phyloP scores from a whole-genome alignment of 352 stramenopile species.

The Phytophthora kernoviae region DNA sequence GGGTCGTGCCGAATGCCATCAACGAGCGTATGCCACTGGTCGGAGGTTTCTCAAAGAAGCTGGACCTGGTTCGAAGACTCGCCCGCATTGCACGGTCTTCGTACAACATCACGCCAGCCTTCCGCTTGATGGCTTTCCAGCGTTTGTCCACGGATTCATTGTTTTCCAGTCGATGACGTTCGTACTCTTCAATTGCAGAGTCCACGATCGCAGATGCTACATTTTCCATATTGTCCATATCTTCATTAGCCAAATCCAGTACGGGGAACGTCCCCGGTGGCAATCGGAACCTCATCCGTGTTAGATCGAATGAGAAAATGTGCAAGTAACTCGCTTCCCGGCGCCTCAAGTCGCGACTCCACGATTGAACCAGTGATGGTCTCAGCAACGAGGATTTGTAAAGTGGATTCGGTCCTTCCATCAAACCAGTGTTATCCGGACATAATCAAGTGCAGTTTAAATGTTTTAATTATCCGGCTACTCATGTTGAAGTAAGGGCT shows the following conservation, averaged over 20 bases:
- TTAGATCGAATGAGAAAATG: background rate
- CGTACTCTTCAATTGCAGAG: conserved; percentile 35
- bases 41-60: conserved; percentile 5
- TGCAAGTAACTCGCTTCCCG: background rate
- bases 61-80: conserved; percentile 12
- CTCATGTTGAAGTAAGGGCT: background rate
- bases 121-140: conserved; percentile 45
- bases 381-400: background rate
- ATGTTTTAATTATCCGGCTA: background rate
- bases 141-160: conserved; percentile 24
- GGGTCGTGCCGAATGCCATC: conserved; percentile 42
- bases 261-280: conserved; percentile 42
- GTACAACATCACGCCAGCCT: conserved; percentile 36
- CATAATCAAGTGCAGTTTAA: no score
- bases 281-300: conserved; percentile 41
- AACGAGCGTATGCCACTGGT: conserved; percentile 27
- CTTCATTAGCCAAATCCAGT: conserved; percentile 41
- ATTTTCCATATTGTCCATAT: conserved; percentile 44
- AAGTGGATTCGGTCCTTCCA: background rate
- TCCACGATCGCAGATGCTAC: conserved; percentile 39
- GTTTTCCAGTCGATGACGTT: conserved; percentile 22
- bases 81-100: conserved; percentile 32
- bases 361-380: background rate
- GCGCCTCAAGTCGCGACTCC: background rate
- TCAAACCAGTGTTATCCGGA: background rate